Conservation (phyloP, 1,284 basidiomycete genomes). For the Athelia sp. region DNA sequence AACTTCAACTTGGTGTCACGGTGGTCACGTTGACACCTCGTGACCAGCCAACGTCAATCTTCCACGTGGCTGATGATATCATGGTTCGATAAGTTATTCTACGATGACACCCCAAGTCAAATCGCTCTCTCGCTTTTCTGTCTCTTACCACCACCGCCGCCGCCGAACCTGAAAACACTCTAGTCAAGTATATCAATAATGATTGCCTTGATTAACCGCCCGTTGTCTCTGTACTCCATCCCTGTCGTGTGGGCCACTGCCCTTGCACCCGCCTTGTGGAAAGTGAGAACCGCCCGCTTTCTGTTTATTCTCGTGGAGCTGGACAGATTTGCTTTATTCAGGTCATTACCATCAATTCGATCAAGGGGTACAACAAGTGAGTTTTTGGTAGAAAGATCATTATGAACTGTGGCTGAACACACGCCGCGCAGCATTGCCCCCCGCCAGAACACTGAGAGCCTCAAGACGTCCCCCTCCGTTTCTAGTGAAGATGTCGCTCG, state of each 20-base stretch:
- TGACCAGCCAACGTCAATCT: too few species aligned
- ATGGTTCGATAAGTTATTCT: too few species aligned
- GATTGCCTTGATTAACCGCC: conserved; percentile 2
- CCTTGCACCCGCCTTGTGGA: conserved; percentile 27
- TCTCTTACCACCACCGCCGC: too few species aligned
- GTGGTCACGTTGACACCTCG: too few species aligned
- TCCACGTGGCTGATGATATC: too few species aligned
- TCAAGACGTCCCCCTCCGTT: conserved; percentile 18
- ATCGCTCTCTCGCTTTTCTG: too few species aligned
- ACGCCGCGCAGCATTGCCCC: conserved; percentile 22
- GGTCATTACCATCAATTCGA: conserved; percentile 23
- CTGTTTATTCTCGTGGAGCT: background rate
- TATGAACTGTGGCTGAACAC: too few species aligned
- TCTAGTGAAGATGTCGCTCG: conserved; percentile 23
- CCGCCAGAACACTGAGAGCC: conserved; percentile 18
- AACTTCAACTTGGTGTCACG: too few species aligned
- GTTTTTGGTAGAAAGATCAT: too few species aligned
- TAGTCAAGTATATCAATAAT: too few species aligned
- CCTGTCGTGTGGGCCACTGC: conserved; percentile 30
- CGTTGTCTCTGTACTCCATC: conserved; percentile 35
- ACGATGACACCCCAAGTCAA: too few species aligned
- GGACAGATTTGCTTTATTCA: conserved; percentile 8
- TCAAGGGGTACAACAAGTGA: conserved; percentile 31
- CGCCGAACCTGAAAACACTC: too few species aligned
- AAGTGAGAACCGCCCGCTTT: conserved; percentile 13